Evolutionary conservation across 768 basidiomycete genomes (phyloP).

Genomic region (Calocybe cyanea): DNA sequence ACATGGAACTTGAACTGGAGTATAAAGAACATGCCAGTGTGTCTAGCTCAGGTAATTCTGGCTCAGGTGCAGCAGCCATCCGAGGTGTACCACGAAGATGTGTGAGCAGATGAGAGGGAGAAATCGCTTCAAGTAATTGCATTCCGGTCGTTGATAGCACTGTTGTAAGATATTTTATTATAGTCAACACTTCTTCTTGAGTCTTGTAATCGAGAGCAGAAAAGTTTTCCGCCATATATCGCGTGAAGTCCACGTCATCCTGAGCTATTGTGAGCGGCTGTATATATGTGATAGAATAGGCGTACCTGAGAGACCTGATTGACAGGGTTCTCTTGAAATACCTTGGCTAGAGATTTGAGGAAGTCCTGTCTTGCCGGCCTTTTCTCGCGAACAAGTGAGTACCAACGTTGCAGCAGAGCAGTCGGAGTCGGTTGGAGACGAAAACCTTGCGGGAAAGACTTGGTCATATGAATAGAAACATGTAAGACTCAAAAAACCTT

Average conservation of each 20-base stretch:
- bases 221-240: constrained; percentile 96
- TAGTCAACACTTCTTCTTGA: constrained; percentile 85
- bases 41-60: constrained; percentile 6
- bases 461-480: constrained; percentile 1
- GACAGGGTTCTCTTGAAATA: constrained; percentile 70
- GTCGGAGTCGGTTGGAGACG: constrained; percentile 58
- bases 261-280: constrained; percentile 23
- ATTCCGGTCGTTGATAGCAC: constrained; percentile 77
- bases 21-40: neutral
- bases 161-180: constrained; percentile 75
- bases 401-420: constrained; percentile 89
- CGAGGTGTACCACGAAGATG: constrained; percentile 44
- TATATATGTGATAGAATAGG: neutral
- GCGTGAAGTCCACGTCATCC: constrained; percentile 81
- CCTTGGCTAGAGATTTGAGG: constrained; percentile 74
- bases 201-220: constrained; percentile 92
- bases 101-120: constrained; percentile 65
- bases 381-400: constrained; percentile 87
- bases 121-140: constrained; percentile 73
- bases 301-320: constrained; percentile 56
- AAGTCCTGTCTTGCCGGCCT: constrained; percentile 83
- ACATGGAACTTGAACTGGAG: neutral
- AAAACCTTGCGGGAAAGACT: constrained; percentile 44
- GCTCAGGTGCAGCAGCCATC: constrained; percentile 3
- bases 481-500: constrained; percentile 38